These are phyloP conservation scores for Fusarium mexicanum DNA, from an alignment of 2,329 filamentous ascomycete species.

Conservation along the genomic window DNA sequence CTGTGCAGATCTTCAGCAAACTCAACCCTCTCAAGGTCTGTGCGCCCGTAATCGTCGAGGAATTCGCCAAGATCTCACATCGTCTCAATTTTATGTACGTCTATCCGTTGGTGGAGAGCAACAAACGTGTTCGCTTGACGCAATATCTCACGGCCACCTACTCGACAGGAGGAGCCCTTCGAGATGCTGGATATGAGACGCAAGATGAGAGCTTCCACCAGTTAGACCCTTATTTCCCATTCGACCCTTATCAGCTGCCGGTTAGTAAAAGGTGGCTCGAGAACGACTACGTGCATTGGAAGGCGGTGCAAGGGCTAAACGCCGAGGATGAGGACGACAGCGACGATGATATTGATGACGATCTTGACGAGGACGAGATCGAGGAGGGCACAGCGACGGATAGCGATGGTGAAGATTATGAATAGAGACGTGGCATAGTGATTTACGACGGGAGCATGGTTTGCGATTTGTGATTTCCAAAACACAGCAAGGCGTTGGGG, in stretches of 20 bases:
- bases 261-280: slow-evolving; percentile 89
- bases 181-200: slow-evolving; percentile 57
- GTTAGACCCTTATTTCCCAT: slow-evolving; percentile 94
- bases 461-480: slow-evolving; percentile 3
- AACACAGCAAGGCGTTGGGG: slow-evolving; percentile 38
- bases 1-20: slow-evolving; percentile 82
- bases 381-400: slow-evolving; percentile 64
- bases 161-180: slow-evolving; percentile 63
- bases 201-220: slow-evolving; percentile 83
- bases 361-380: slow-evolving; percentile 56
- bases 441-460: slow-evolving; percentile 5
- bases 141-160: slow-evolving; percentile 71
- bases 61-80: slow-evolving; percentile 89
- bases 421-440: slow-evolving; percentile 36
- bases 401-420: slow-evolving; percentile 55
- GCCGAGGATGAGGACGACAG: slow-evolving; percentile 65
- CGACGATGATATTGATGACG: slow-evolving; percentile 63
- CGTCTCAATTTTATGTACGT: slow-evolving; percentile 91
- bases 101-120: slow-evolving; percentile 86
- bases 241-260: slow-evolving; percentile 94
- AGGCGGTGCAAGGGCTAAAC: slow-evolving; percentile 75
- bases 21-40: slow-evolving; percentile 97
- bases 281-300: slow-evolving; percentile 84
- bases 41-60: slow-evolving; percentile 86
- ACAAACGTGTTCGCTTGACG: slow-evolving; percentile 87